phyloP scores from a whole-genome alignment of 257 asterid genomes.

The Leonotis leonurus region DNA sequence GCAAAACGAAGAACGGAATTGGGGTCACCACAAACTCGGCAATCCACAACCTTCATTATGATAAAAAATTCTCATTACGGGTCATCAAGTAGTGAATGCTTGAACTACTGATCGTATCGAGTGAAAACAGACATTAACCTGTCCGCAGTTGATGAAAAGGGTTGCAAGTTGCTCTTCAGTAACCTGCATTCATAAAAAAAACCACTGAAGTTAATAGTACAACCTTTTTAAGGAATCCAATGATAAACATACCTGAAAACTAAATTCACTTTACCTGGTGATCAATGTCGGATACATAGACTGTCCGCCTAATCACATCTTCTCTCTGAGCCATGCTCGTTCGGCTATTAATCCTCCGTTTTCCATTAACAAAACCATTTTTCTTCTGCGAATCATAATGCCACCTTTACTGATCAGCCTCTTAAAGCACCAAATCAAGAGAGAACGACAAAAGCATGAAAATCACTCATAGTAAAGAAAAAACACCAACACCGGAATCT shows the following conservation, averaged over 20 bases:
- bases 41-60: constrained; percentile 60
- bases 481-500: neutral
- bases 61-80: neutral
- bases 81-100: neutral
- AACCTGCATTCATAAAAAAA: constrained; percentile 34
- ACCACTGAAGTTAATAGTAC: neutral
- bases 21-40: constrained; percentile 80
- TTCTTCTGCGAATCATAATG: constrained; percentile 40
- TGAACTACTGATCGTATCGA: neutral
- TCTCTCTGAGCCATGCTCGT: constrained; percentile 69
- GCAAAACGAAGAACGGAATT: constrained; percentile 78
- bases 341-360: constrained; percentile 46
- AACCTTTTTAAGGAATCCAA: neutral
- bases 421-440: neutral
- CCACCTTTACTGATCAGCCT: constrained; percentile 14
- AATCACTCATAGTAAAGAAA: neutral
- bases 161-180: constrained; percentile 77
- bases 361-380: constrained; percentile 43
- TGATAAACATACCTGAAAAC: neutral
- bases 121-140: constrained; percentile 25
- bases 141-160: constrained; percentile 58
- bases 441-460: neutral
- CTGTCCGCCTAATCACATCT: constrained; percentile 69
- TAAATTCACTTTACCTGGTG: constrained; percentile 43
- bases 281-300: constrained; percentile 72